phyloP scores from a whole-genome alignment of 2,329 filamentous ascomycete species.

The Graphiopsis chlorocephala region DNA sequence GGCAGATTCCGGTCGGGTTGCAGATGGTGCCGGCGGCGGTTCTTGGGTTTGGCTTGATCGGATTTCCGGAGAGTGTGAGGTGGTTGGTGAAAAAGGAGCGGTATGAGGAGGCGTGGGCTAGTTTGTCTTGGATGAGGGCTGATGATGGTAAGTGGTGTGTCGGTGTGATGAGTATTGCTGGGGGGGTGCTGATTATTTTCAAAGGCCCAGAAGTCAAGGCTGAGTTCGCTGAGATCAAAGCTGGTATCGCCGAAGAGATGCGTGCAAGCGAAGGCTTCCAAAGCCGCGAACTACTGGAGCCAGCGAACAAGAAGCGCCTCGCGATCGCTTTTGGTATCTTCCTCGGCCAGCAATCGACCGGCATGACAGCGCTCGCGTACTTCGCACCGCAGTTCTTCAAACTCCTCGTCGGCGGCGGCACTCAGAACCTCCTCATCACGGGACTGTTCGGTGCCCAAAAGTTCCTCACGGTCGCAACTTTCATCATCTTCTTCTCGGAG shows the following conservation, averaged over 20 bases:
- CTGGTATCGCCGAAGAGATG: slow-evolving; percentile 47
- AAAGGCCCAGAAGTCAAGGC: slow-evolving; percentile 31
- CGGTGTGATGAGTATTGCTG: too few relatives aligned
- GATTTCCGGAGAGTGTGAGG: slow-evolving; percentile 49
- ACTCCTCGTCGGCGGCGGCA: slow-evolving; percentile 47
- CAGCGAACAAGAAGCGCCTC: slow-evolving; percentile 45
- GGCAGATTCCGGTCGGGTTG: slow-evolving; percentile 57
- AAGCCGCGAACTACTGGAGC: slow-evolving; percentile 44
- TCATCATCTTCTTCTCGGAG: slow-evolving; percentile 53
- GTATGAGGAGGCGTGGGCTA: slow-evolving; percentile 47
- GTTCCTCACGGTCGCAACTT: slow-evolving; percentile 49
- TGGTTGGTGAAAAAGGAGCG: slow-evolving; percentile 51
- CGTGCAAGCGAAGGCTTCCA: slow-evolving; percentile 38
- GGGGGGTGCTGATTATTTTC: neutral
- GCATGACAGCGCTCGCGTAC: slow-evolving; percentile 54
- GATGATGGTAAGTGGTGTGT: slow-evolving; percentile 33
- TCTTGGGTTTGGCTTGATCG: slow-evolving; percentile 51
- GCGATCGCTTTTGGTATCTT: slow-evolving; percentile 49
- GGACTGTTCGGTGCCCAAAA: slow-evolving; percentile 56
- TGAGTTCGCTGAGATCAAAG: slow-evolving; percentile 53
- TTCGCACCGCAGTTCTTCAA: slow-evolving; percentile 57
- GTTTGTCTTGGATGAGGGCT: slow-evolving; percentile 53
- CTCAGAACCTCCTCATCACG: slow-evolving; percentile 49
- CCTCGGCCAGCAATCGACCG: slow-evolving; percentile 53
- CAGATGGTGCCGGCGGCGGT: slow-evolving; percentile 50